Base-by-base conservation (phyloP, 805 yeast genomes). In the Wickerhamiella siamensis region DNA sequence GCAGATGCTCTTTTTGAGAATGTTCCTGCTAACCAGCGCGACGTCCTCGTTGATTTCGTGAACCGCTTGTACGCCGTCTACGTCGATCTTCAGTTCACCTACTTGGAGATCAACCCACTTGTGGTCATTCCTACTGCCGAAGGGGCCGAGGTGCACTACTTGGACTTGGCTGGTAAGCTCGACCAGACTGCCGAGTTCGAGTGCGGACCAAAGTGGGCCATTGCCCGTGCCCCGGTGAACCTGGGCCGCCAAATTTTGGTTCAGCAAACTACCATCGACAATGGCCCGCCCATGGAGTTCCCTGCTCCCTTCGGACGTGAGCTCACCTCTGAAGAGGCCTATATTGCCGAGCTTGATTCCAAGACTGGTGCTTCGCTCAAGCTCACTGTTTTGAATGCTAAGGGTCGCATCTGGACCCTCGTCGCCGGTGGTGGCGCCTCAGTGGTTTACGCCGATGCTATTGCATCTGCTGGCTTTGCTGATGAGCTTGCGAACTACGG, bases 391-490 rank as follows among this genome's bases (percentile, higher is more conserved):
- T 56, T 65, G 41, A 65, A 65, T 56, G 52, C 71, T 45, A 44
- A 54, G 42, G 70, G 70, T 46, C 60, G 65, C 36, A 64, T 65
- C 50, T 65, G 70, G 70, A 66, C 71, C 22, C 59, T 65, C 35
- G 70, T 65, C 27, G 70, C 70, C 40, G 70, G 70, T 26, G 70
- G 70, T 46, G 70, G 70, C 45, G 70, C 70, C 31, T 64, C 69
- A 3, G 70, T 65, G 10, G 70, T 65, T 22, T 65, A 65, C 48
- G 70, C 70, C 21, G 70, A 65, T 41, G 70, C 70, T 44, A 66
- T 65, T 46, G 70, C 70, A 42, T 60, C 67, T 26, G 67, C 69
- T 12, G 70, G 70, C 33, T 64, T 48, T 48, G 69, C 70, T 33
- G 50, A 48, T 41, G 68, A 65, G 51, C 61, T 65, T 35, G 70